Evolutionary conservation across 805 yeast species (phyloP).

Genomic region (Candida krabiensis): DNA sequence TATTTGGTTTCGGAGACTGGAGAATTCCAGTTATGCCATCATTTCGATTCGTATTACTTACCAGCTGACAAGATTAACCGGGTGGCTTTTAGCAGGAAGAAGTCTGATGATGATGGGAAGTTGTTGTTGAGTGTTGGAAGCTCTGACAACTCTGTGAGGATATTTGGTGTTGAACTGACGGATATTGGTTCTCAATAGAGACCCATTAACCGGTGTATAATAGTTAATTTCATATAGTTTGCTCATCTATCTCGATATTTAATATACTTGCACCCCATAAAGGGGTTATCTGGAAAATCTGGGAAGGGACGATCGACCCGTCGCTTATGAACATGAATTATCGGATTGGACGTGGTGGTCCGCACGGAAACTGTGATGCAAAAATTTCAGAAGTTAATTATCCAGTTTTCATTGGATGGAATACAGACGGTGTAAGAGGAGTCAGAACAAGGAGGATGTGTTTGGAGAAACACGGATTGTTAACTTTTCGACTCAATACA

Average conservation of each 20-base stretch:
- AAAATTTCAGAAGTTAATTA: conserved; percentile 1
- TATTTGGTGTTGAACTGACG: conserved; percentile 12
- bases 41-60: conserved; percentile 39
- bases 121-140: conserved; percentile 60
- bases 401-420: conserved; percentile 5
- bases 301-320: conserved; percentile 16
- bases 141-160: conserved; percentile 61
- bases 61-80: conserved; percentile 67
- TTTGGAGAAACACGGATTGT: too few species aligned
- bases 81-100: conserved; percentile 51
- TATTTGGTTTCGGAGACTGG: conserved; percentile 36
- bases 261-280: neutral
- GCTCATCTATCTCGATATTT: too few species aligned
- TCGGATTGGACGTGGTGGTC: neutral
- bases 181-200: conserved; percentile 1
- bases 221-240: too few species aligned
- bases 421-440: too few species aligned
- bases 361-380: too few species aligned
- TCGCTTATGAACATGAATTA: too few species aligned
- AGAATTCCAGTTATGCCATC: conserved; percentile 30
- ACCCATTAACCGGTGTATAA: too few species aligned
- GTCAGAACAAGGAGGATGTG: too few species aligned
- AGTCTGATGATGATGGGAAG: conserved; percentile 21
- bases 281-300: neutral
- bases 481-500: too few species aligned